Evolutionary conservation across 805 yeast species (phyloP).

Genomic region (Suhomyces emberorum): DNA sequence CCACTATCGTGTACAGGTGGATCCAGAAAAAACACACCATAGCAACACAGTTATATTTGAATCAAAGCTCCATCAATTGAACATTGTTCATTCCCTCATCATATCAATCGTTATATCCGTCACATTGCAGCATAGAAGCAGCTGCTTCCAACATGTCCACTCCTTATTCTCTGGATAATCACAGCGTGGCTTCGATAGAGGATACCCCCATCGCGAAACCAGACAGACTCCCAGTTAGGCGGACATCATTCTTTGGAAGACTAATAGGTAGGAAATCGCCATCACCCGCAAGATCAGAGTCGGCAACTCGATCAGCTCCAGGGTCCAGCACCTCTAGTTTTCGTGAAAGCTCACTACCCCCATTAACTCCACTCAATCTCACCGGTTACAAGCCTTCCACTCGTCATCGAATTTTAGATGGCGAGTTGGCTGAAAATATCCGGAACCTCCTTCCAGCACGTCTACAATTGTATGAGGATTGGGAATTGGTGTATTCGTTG

Average conservation of each 20-base stretch:
- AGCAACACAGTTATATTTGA: too few species aligned
- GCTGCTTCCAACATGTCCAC: too few species aligned
- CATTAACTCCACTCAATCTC: slow-evolving; percentile 55
- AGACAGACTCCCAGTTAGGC: neutral
- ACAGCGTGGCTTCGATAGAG: neutral
- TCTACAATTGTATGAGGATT: slow-evolving; percentile 68
- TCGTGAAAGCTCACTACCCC: slow-evolving; percentile 26
- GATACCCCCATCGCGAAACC: neutral
- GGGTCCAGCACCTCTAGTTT: slow-evolving; percentile 1
- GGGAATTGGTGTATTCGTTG: slow-evolving; percentile 78
- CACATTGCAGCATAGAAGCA: too few species aligned
- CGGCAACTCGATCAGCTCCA: neutral
- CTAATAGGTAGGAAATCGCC: slow-evolving; percentile 8
- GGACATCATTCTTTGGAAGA: slow-evolving; percentile 9
- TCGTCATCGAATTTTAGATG: slow-evolving; percentile 53
- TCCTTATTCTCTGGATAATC: neutral
- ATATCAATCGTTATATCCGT: too few species aligned
- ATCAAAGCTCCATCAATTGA: too few species aligned
- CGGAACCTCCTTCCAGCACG: slow-evolving; percentile 73
- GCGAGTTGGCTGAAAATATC: slow-evolving; percentile 69
- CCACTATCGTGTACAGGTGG: too few species aligned
- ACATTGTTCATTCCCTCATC: too few species aligned
- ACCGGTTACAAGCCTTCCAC: slow-evolving; percentile 61
- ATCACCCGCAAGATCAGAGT: neutral
- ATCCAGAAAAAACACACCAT: too few species aligned